These are phyloP conservation scores for Eucommia ulmoides DNA, from an alignment of 257 asterid species.

Conservation along the genomic window DNA sequence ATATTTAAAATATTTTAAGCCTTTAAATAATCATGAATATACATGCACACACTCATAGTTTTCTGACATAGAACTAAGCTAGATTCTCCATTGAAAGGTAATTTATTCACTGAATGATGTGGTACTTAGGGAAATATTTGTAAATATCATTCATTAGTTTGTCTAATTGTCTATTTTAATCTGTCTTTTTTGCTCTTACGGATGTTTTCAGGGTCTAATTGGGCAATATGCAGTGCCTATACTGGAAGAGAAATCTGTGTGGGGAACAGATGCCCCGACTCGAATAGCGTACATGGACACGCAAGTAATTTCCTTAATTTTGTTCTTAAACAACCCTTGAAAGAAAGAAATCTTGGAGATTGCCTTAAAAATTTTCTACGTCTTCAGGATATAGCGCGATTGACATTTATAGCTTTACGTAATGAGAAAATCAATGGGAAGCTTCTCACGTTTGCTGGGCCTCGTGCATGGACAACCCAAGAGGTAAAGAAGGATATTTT, in stretches of 20 bases:
- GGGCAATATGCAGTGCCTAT: slow-evolving; percentile 99
- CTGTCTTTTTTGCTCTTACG: no score
- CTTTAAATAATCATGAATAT: no score
- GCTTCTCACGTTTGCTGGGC: slow-evolving; percentile 90
- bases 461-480: slow-evolving; percentile 99
- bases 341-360: no score
- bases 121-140: not conserved
- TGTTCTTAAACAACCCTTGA: no score
- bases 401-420: slow-evolving; percentile 87
- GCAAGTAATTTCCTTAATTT: slow-evolving; percentile 44
- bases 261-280: slow-evolving; percentile 99
- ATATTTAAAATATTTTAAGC: no score
- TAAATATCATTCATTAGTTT: not conserved
- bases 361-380: no score
- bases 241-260: slow-evolving; percentile 89
- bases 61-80: no score
- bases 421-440: slow-evolving; percentile 75
- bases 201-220: slow-evolving; percentile 60
- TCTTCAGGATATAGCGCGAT: slow-evolving; percentile 81
- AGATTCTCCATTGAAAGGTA: no score
- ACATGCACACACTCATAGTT: no score
- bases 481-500: slow-evolving; percentile 47
- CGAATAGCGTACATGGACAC: slow-evolving; percentile 98
- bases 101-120: no score
- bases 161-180: not conserved